Percentiles rank a stretch among this genome's conserved stretches.
Evolutionary conservation across 192 early-diverging fungal species (phyloP).

Genomic region (Coemansia sp.): DNA sequence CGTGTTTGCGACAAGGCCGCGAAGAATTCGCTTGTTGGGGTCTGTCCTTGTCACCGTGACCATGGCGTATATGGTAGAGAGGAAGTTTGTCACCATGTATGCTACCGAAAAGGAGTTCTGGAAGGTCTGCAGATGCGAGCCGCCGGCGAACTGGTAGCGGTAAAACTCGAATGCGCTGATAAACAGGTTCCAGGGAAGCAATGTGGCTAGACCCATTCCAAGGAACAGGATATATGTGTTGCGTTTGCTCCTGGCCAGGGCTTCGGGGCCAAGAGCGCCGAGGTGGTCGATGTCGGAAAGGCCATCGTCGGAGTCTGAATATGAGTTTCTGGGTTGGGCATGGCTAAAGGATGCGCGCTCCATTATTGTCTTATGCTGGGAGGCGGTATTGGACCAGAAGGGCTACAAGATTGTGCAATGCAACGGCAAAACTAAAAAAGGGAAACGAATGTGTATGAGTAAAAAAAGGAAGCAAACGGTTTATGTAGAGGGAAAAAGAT

Average conservation of each 20-base stretch:
- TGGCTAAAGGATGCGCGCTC: not conserved
- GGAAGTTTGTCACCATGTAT: conserved; percentile 62
- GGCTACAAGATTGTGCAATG: not conserved
- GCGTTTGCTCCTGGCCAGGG: conserved; percentile 1
- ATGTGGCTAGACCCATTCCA: conserved; percentile 69
- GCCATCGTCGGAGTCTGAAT: not conserved
- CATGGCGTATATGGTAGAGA: conserved; percentile 55
- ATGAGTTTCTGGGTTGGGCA: not conserved
- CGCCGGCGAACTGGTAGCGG: conserved; percentile 58
- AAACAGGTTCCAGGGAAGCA: conserved; percentile 80
- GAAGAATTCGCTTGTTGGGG: conserved; percentile 45
- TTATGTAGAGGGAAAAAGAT: not conserved
- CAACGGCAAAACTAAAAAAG: not conserved
- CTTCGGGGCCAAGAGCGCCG: not conserved
- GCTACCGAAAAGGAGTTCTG: conserved; percentile 73
- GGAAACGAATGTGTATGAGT: not conserved
- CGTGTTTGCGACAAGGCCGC: conserved; percentile 57
- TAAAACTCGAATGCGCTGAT: conserved; percentile 79
- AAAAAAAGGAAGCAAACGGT: not conserved
- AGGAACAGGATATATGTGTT: conserved; percentile 65
- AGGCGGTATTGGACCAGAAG: not conserved
- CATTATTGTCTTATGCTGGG: not conserved
- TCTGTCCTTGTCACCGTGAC: conserved; percentile 37
- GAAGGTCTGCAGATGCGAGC: conserved; percentile 61
- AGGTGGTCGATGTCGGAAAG: conserved; percentile 6